Evolutionary conservation across 2,329 filamentous ascomycete genomes (phyloP).

Genomic region (Sodiomyces alkalinus): DNA sequence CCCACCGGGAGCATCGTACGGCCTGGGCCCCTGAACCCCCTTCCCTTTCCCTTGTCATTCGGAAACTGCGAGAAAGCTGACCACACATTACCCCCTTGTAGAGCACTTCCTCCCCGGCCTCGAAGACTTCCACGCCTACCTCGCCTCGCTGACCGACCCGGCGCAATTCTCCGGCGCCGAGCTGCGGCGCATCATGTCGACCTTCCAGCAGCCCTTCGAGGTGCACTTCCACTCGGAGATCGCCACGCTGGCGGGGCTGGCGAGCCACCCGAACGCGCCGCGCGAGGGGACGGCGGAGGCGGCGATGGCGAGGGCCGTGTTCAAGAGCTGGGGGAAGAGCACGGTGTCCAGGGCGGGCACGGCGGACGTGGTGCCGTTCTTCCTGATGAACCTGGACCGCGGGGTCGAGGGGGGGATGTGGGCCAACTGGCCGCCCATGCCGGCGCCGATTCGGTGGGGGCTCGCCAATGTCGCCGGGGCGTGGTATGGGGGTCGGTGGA

Average conservation of each 20-base stretch:
- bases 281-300: slow-evolving; percentile 27
- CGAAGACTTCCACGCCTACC: slow-evolving; percentile 34
- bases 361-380: slow-evolving; percentile 47
- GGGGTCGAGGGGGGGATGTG: slow-evolving; percentile 44
- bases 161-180: slow-evolving; percentile 26
- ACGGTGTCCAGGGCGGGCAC: slow-evolving; percentile 46
- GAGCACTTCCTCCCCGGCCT: slow-evolving; percentile 36
- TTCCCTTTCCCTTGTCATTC: no score
- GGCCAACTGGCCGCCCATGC: slow-evolving; percentile 51
- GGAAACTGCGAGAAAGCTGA: neutral
- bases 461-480: slow-evolving; percentile 42
- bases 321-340: slow-evolving; percentile 47
- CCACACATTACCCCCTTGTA: slow-evolving; percentile 8
- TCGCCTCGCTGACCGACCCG: slow-evolving; percentile 24
- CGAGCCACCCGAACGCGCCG: slow-evolving; percentile 34
- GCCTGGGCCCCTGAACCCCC: neutral
- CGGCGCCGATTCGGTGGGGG: slow-evolving; percentile 41
- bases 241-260: slow-evolving; percentile 30
- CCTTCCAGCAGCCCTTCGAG: slow-evolving; percentile 34
- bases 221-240: slow-evolving; percentile 42
- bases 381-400: slow-evolving; percentile 46
- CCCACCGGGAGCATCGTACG: slow-evolving; percentile 39
- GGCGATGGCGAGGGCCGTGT: slow-evolving; percentile 29
- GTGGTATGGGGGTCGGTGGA: slow-evolving; percentile 44
- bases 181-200: slow-evolving; percentile 32